Percentiles rank a stretch among this genome's conserved stretches.
Evolutionary conservation across 805 yeast species (phyloP).

Genomic region (Starmera amethionina): DNA sequence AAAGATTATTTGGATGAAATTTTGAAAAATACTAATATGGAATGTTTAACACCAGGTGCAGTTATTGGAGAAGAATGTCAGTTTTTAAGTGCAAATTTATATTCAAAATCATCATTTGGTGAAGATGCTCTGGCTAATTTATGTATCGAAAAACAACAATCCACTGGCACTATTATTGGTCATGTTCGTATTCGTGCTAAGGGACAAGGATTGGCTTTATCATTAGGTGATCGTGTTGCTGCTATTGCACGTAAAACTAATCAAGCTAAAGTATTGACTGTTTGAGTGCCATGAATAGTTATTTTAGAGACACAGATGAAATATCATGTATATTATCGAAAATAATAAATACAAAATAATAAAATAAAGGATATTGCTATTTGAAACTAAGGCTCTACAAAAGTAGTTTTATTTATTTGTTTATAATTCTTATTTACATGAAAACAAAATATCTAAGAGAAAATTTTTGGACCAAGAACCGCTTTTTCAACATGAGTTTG

Average conservation of each 20-base stretch:
- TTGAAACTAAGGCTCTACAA: too few species aligned
- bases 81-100: slow-evolving; percentile 88
- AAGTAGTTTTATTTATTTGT: too few species aligned
- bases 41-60: slow-evolving; percentile 86
- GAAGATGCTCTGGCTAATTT: slow-evolving; percentile 96
- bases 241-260: slow-evolving; percentile 57
- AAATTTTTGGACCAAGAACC: too few species aligned
- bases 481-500: slow-evolving; percentile 1
- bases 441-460: too few species aligned
- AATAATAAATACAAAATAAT: background rate
- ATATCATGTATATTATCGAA: background rate
- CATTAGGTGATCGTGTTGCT: slow-evolving; percentile 91
- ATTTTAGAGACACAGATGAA: background rate
- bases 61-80: slow-evolving; percentile 83
- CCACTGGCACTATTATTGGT: slow-evolving; percentile 73
- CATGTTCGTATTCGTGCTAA: slow-evolving; percentile 94
- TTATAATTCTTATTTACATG: too few species aligned
- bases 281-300: slow-evolving; percentile 12
- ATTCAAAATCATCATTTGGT: slow-evolving; percentile 88
- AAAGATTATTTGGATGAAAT: slow-evolving; percentile 71
- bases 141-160: slow-evolving; percentile 70
- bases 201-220: slow-evolving; percentile 94
- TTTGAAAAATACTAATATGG: slow-evolving; percentile 84
- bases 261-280: slow-evolving; percentile 23
- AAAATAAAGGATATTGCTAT: too few species aligned